phyloP scores from a whole-genome alignment of 2,329 filamentous ascomycete genomes.

The Aspergillus sp. region DNA sequence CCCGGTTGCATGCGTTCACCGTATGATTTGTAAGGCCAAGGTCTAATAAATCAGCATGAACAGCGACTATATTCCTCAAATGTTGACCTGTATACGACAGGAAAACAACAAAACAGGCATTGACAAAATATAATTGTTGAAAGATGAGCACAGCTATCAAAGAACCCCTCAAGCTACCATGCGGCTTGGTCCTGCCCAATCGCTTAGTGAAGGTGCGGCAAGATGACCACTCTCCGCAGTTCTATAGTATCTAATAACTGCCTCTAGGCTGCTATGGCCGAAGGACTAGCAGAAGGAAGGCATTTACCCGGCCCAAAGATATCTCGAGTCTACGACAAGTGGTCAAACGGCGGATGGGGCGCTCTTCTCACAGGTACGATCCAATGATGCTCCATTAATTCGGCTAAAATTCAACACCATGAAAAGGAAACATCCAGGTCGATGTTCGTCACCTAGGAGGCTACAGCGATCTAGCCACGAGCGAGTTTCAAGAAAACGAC shows the following conservation, averaged over 20 bases:
- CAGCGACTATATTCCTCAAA: too few relatives aligned
- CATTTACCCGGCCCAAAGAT: background rate
- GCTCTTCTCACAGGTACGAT: slow-evolving; percentile 5
- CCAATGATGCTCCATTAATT: background rate
- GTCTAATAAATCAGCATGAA: too few relatives aligned
- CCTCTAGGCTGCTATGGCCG: slow-evolving; percentile 7
- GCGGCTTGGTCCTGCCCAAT: slow-evolving; percentile 7
- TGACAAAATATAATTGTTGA: background rate
- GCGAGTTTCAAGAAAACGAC: background rate
- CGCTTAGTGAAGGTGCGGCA: slow-evolving; percentile 4
- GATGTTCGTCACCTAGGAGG: slow-evolving; percentile 5
- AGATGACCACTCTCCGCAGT: background rate
- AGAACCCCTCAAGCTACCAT: slow-evolving; percentile 4
- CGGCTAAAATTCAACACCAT: background rate
- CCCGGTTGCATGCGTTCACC: too few relatives aligned
- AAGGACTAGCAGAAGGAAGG: slow-evolving; percentile 3
- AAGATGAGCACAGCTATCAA: slow-evolving; percentile 1
- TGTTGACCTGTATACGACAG: too few relatives aligned
- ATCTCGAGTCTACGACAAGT: slow-evolving; percentile 4
- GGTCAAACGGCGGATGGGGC: slow-evolving; percentile 6
- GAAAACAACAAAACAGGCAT: too few relatives aligned
- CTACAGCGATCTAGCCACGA: background rate
- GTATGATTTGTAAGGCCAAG: too few relatives aligned
- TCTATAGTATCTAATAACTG: background rate
- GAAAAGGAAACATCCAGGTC: slow-evolving; percentile 7